Conservation (phyloP, 352 stramenopile species). For the Phytophthora sp. region DNA sequence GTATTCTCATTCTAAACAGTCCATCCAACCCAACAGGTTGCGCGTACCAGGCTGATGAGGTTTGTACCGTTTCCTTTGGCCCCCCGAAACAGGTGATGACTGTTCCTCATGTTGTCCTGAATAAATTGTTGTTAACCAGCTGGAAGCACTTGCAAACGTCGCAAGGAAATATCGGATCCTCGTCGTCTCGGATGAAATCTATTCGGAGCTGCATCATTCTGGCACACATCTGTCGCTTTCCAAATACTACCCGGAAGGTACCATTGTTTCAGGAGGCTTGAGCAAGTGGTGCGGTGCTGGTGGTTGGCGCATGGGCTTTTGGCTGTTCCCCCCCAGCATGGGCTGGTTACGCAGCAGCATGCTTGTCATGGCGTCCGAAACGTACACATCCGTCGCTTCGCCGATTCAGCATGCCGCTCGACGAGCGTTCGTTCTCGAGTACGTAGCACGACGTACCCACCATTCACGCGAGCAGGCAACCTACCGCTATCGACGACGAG, state of each 20-base stretch:
- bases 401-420: conserved; percentile 87
- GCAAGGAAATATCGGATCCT: conserved; percentile 87
- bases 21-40: conserved; percentile 87
- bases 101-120: too few relatives aligned
- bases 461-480: conserved; percentile 11
- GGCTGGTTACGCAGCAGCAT: conserved; percentile 86
- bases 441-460: conserved; percentile 26
- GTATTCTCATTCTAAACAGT: conserved; percentile 88
- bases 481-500: conserved; percentile 1
- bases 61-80: conserved; percentile 24
- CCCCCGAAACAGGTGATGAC: too few relatives aligned
- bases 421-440: conserved; percentile 80
- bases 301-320: conserved; percentile 90
- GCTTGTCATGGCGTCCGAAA: conserved; percentile 90
- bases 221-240: conserved; percentile 83
- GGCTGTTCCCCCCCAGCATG: conserved; percentile 81
- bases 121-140: conserved; percentile 32
- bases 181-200: conserved; percentile 91
- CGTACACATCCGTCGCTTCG: conserved; percentile 86
- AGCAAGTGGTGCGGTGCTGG: conserved; percentile 90
- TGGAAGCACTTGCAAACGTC: conserved; percentile 71
- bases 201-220: conserved; percentile 84
- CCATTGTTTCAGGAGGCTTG: conserved; percentile 86
- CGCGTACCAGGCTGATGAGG: conserved; percentile 80
- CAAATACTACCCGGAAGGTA: conserved; percentile 87